Conservation (phyloP, 225 moss, liverwort and hornwort genomes). For the Pleurozium schreberi region DNA sequence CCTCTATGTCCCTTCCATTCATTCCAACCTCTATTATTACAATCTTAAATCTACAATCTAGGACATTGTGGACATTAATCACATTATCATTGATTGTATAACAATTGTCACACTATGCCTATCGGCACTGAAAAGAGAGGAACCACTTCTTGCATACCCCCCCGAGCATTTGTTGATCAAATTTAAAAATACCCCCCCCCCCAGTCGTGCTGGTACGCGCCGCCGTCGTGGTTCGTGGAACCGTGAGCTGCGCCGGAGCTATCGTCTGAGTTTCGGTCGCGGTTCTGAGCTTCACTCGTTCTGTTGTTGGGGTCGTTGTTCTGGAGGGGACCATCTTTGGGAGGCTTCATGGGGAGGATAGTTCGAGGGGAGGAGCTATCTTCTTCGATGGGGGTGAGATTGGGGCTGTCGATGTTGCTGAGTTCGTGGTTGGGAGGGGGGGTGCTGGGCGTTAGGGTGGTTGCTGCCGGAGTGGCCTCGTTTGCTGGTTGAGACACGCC, state of each 20-base stretch:
- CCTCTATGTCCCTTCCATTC: background rate
- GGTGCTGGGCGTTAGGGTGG: background rate
- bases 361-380: background rate
- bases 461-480: background rate
- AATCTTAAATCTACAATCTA: background rate
- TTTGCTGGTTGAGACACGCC: constrained; percentile 44
- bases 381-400: background rate
- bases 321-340: background rate
- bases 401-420: constrained; percentile 8
- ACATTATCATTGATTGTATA: background rate
- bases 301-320: background rate
- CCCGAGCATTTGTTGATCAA: no score
- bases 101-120: rapidly evolving
- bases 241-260: constrained; percentile 27
- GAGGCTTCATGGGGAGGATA: background rate
- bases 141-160: no score
- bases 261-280: constrained; percentile 21
- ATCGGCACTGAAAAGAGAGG: no score
- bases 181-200: no score
- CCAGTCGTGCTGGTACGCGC: background rate
- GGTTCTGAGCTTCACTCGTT: background rate
- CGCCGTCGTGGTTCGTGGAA: constrained; percentile 1
- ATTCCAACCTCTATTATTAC: background rate
- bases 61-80: background rate
- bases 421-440: background rate